Percentiles rank a stretch among this genome's conserved stretches.
Evolutionary conservation across 768 basidiomycete genomes (phyloP).

Genomic region (Amanita rubescens): DNA sequence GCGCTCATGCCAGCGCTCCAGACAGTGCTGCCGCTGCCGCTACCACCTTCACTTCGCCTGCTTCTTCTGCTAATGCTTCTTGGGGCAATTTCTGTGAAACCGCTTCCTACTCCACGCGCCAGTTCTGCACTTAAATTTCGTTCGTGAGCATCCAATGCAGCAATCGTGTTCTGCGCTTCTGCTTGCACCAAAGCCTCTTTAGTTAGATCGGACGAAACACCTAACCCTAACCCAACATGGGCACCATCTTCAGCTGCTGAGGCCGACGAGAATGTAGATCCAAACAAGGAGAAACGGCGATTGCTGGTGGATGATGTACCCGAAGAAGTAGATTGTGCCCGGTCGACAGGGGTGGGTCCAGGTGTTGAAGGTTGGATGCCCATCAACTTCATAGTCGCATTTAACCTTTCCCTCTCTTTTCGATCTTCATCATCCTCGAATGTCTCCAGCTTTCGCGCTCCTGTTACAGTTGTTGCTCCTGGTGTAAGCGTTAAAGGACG

Average conservation of each 20-base stretch:
- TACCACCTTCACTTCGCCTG: constrained; percentile 53
- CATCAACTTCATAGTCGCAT: constrained; percentile 91
- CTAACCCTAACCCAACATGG: constrained; percentile 26
- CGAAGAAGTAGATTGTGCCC: constrained; percentile 19
- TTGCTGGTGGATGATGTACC: constrained; percentile 24
- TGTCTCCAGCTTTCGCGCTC: constrained; percentile 76
- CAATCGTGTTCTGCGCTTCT: constrained; percentile 69
- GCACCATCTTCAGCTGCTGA: constrained; percentile 30
- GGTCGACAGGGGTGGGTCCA: constrained; percentile 25
- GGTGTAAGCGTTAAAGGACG: constrained; percentile 72
- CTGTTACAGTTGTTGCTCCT: constrained; percentile 44
- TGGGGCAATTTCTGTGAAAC: constrained; percentile 71
- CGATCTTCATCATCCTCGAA: constrained; percentile 91
- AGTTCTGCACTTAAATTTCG: constrained; percentile 64
- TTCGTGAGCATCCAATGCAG: constrained; percentile 76
- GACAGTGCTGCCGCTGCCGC: constrained; percentile 70
- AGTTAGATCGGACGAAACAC: constrained; percentile 43
- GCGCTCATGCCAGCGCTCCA: constrained; percentile 84
- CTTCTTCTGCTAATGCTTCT: constrained; percentile 51
- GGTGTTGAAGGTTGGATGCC: constrained; percentile 69
- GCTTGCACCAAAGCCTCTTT: constrained; percentile 73
- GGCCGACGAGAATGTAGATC: constrained; percentile 37
- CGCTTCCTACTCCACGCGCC: constrained; percentile 62
- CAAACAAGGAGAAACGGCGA: constrained; percentile 68
- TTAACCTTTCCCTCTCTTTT: constrained; percentile 77